Percentiles rank a stretch among this genome's conserved stretches.
Evolutionary conservation across 495 filamentous ascomycete genomes (phyloP).

Genomic region (Neurospora tetraspora): DNA sequence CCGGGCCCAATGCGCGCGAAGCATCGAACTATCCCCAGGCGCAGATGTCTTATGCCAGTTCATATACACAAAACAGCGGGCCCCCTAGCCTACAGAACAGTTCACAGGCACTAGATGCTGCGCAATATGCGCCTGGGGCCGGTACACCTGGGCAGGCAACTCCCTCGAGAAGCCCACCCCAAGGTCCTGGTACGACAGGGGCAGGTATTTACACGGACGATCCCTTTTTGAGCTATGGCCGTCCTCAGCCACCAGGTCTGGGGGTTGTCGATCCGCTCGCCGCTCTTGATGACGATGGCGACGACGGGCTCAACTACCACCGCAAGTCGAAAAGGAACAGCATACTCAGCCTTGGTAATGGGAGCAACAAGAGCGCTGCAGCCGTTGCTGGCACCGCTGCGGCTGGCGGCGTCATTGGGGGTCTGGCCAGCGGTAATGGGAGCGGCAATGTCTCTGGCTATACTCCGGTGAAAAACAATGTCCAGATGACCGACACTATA

Average conservation of each 20-base stretch:
- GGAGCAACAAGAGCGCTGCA: slow-evolving; percentile 22
- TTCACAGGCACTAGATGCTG: slow-evolving; percentile 13
- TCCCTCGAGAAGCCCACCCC: slow-evolving; percentile 17
- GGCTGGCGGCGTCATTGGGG: slow-evolving; percentile 46
- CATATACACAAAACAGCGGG: neutral
- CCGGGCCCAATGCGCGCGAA: slow-evolving; percentile 2
- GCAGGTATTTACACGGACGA: slow-evolving; percentile 25
- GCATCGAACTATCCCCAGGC: slow-evolving; percentile 13
- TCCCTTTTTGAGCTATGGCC: slow-evolving; percentile 47
- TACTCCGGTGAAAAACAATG: slow-evolving; percentile 26
- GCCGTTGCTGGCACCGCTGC: slow-evolving; percentile 34
- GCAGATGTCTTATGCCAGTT: slow-evolving; percentile 7
- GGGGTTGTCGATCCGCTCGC: slow-evolving; percentile 64
- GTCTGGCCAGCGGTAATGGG: slow-evolving; percentile 29
- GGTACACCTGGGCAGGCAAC: slow-evolving; percentile 17
- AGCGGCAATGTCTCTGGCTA: slow-evolving; percentile 28
- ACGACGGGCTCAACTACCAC: slow-evolving; percentile 58
- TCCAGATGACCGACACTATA: slow-evolving; percentile 15
- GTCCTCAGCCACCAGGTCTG: slow-evolving; percentile 43
- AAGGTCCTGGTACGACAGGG: slow-evolving; percentile 8
- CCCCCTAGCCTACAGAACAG: slow-evolving; percentile 11
- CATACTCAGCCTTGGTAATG: slow-evolving; percentile 42
- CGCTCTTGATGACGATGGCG: slow-evolving; percentile 69
- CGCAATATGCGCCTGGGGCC: slow-evolving; percentile 5
- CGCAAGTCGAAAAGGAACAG: slow-evolving; percentile 35